Evolutionary conservation across 2,329 filamentous ascomycete genomes (phyloP).

Genomic region (Fusarium marasasianum): DNA sequence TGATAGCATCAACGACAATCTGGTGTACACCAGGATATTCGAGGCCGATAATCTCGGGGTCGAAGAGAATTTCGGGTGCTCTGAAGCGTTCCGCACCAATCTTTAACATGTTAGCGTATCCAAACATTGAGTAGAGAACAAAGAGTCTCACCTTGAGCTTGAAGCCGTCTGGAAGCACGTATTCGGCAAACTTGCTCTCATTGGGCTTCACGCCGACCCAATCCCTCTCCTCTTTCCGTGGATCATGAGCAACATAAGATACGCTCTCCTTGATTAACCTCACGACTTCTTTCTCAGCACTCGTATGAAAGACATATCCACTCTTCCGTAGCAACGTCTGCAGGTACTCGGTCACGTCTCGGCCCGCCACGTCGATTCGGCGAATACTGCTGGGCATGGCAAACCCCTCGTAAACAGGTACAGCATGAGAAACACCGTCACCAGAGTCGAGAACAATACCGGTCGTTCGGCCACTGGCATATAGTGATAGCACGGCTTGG

Average conservation of each 20-base stretch:
- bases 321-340: conserved; percentile 91
- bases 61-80: conserved; percentile 96
- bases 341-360: conserved; percentile 95
- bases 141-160: conserved; percentile 78
- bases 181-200: conserved; percentile 83
- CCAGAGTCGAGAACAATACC: conserved; percentile 95
- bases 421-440: conserved; percentile 95
- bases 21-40: conserved; percentile 98
- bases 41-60: conserved; percentile 92
- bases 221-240: conserved; percentile 94
- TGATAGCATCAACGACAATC: conserved; percentile 96
- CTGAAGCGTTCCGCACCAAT: conserved; percentile 94
- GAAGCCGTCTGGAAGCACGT: conserved; percentile 89
- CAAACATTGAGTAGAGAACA: too few species aligned
- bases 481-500: conserved; percentile 94
- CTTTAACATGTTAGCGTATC: conserved; percentile 53
- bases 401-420: conserved; percentile 97
- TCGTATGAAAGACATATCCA: conserved; percentile 95
- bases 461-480: conserved; percentile 94
- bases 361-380: conserved; percentile 93
- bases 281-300: conserved; percentile 99
- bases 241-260: conserved; percentile 89
- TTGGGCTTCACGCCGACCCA: conserved; percentile 85
- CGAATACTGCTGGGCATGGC: conserved; percentile 96
- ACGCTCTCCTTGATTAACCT: conserved; percentile 95